Conservation (phyloP, 495 filamentous ascomycete species). For the Hypoxylon crocopeplum region DNA sequence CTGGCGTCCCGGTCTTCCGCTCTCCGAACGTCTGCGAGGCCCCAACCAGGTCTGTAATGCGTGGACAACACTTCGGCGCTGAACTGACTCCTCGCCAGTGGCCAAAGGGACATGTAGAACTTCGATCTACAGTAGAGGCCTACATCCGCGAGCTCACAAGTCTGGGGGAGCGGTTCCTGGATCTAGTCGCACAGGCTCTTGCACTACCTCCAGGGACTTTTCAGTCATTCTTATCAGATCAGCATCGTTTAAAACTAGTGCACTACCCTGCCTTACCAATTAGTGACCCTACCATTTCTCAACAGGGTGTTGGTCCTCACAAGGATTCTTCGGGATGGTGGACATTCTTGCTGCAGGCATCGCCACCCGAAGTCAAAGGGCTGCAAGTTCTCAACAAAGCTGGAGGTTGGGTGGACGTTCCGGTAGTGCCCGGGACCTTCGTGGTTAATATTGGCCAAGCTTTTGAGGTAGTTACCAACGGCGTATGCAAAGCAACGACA, state of each 20-base stretch:
- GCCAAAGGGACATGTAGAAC: constrained; percentile 16
- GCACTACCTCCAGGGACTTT: constrained; percentile 49
- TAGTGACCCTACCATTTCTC: constrained; percentile 9
- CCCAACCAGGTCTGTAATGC: constrained; percentile 52
- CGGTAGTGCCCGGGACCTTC: constrained; percentile 55
- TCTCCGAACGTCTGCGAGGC: constrained; percentile 59
- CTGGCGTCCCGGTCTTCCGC: constrained; percentile 43
- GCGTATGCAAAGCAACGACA: constrained; percentile 59
- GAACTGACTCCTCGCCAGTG: constrained; percentile 32
- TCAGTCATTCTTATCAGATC: constrained; percentile 57
- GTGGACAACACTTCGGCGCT: background rate
- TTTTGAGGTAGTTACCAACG: constrained; percentile 63
- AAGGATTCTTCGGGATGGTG: constrained; percentile 65
- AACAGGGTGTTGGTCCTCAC: constrained; percentile 61
- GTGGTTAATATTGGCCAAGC: constrained; percentile 66
- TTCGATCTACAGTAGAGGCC: constrained; percentile 40
- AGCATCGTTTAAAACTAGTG: constrained; percentile 62
- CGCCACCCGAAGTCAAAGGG: constrained; percentile 49
- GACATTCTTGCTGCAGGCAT: constrained; percentile 62
- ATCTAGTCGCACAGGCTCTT: constrained; percentile 58
- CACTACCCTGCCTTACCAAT: constrained; percentile 51
- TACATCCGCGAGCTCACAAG: constrained; percentile 57
- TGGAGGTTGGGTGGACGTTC: constrained; percentile 59
- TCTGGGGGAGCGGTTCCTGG: constrained; percentile 56
- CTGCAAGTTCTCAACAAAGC: constrained; percentile 57